Percentiles rank a stretch among this genome's conserved stretches.
phyloP scores from a whole-genome alignment of 2,329 filamentous ascomycete species.

The Fusarium sp. region DNA sequence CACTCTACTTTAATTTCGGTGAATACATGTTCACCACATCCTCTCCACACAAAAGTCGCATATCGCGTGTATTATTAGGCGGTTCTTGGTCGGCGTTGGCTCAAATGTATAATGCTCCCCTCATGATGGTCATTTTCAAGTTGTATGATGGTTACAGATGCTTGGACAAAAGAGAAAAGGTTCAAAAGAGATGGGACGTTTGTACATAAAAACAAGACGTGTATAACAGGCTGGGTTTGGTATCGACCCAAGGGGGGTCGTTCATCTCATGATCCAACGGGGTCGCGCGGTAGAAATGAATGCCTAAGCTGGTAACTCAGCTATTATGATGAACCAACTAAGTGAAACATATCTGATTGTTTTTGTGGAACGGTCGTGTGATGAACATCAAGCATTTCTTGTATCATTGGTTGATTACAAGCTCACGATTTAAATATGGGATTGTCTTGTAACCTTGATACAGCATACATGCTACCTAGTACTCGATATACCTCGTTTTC shows the following conservation, averaged over 20 bases:
- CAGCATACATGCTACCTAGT: too few relatives aligned
- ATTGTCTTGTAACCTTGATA: too few relatives aligned
- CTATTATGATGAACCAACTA: slow-evolving; percentile 16
- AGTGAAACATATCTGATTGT: background rate
- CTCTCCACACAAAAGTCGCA: slow-evolving; percentile 26
- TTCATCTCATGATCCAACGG: slow-evolving; percentile 13
- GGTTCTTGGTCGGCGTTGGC: slow-evolving; percentile 51
- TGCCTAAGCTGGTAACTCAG: slow-evolving; percentile 22
- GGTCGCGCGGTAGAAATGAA: slow-evolving; percentile 12
- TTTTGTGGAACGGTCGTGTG: background rate
- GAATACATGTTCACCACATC: slow-evolving; percentile 5
- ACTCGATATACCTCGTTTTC: too few relatives aligned
- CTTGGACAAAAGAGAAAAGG: slow-evolving; percentile 36
- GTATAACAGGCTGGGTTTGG: slow-evolving; percentile 38
- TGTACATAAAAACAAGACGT: slow-evolving; percentile 41
- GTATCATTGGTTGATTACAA: background rate
- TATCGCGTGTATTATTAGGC: slow-evolving; percentile 51
- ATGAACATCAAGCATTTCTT: background rate
- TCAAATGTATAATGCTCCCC: slow-evolving; percentile 59
- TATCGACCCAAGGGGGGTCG: slow-evolving; percentile 8
- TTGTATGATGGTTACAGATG: slow-evolving; percentile 37
- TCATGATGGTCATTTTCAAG: slow-evolving; percentile 52
- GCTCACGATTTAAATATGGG: too few relatives aligned
- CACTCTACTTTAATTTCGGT: slow-evolving; percentile 19
- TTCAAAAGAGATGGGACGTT: slow-evolving; percentile 36